Conservation (phyloP, 176 grass and related monocot species). For the Dactylis glomerata region DNA sequence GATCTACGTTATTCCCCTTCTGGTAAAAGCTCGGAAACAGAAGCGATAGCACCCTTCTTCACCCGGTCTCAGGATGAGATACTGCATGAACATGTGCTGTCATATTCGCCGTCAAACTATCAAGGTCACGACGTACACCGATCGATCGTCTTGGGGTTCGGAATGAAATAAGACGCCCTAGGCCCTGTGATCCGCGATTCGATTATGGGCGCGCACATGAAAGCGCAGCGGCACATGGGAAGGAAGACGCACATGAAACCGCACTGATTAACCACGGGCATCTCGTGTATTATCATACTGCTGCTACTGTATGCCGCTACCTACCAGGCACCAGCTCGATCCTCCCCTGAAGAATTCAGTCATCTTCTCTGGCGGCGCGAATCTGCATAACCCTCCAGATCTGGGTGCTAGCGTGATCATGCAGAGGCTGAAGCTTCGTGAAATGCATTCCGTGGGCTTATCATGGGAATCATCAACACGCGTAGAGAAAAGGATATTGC, state of each 20-base stretch:
- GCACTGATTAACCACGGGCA: slow-evolving; percentile 29
- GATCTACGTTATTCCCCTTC: no score
- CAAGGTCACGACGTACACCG: not conserved
- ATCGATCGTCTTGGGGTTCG: not conserved
- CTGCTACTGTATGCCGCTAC: not conserved
- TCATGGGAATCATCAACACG: not conserved
- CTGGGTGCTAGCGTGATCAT: not conserved
- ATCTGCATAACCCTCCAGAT: not conserved
- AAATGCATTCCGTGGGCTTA: not conserved
- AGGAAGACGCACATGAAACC: slow-evolving; percentile 23
- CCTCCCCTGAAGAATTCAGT: not conserved
- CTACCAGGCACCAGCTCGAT: slow-evolving; percentile 19
- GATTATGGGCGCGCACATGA: slow-evolving; percentile 20
- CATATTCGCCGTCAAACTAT: no score
- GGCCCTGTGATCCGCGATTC: not conserved
- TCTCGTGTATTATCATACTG: not conserved
- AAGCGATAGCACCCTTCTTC: no score
- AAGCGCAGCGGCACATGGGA: slow-evolving; percentile 22
- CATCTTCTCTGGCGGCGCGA: not conserved
- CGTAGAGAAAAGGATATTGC: not conserved
- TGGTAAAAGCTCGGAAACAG: no score
- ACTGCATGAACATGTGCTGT: no score
- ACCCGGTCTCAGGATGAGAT: no score
- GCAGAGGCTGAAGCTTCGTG: not conserved
- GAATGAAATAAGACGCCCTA: not conserved